phyloP scores from a whole-genome alignment of 2,329 filamentous ascomycete genomes.

The Arthrinium puccinioides region DNA sequence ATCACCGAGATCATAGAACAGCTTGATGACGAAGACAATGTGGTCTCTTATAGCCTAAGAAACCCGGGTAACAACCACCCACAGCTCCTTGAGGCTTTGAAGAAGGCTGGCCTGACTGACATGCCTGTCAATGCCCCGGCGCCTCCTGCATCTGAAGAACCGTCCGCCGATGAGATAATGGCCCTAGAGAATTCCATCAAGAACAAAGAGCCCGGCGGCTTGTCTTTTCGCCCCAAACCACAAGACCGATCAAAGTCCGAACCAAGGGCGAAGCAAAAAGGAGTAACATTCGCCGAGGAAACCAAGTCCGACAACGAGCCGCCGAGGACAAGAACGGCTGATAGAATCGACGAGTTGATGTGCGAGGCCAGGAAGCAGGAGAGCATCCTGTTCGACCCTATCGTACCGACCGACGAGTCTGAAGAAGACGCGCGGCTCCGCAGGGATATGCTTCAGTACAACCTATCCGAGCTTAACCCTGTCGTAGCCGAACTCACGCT shows the following conservation, averaged over 20 bases:
- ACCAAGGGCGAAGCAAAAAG: conserved; percentile 37
- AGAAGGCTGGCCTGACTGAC: conserved; percentile 66
- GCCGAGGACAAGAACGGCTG: conserved; percentile 31
- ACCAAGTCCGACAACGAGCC: conserved; percentile 16
- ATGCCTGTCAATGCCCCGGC: conserved; percentile 15
- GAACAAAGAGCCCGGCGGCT: neutral
- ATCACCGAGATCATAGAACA: conserved; percentile 90
- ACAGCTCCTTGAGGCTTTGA: conserved; percentile 63
- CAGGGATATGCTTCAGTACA: conserved; percentile 85
- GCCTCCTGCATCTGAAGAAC: neutral
- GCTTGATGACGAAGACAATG: conserved; percentile 82
- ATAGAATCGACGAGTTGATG: conserved; percentile 50
- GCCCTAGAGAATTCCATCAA: neutral
- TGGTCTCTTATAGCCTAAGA: conserved; percentile 61
- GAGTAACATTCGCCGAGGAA: conserved; percentile 47
- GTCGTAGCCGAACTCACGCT: conserved; percentile 89
- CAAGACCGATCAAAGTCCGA: conserved; percentile 2
- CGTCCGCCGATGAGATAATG: neutral
- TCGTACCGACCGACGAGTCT: conserved; percentile 68
- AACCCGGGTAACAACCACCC: conserved; percentile 61
- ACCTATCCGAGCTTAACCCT: conserved; percentile 78
- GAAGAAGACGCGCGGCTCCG: conserved; percentile 74
- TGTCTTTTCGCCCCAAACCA: neutral
- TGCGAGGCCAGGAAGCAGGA: conserved; percentile 49
- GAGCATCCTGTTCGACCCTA: conserved; percentile 36